Evolutionary conservation across 805 yeast genomes (phyloP).

Genomic region (Candida jianshihensis): DNA sequence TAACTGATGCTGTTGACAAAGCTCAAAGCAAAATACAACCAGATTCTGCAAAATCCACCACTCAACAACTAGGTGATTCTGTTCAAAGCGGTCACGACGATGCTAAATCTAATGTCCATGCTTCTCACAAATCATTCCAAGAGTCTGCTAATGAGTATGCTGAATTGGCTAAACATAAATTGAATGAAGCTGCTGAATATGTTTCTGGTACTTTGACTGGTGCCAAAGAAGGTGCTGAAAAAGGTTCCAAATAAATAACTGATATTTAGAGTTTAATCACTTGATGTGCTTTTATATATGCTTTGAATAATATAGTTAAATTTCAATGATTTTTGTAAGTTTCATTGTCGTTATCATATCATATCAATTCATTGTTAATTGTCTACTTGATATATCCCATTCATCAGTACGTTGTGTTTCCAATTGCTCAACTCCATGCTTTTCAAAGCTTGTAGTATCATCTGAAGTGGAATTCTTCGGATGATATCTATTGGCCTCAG

Average conservation of each 20-base stretch:
- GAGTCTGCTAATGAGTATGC: constrained; percentile 54
- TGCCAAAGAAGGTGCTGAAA: constrained; percentile 45
- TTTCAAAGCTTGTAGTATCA: too few species aligned
- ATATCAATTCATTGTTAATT: too few species aligned
- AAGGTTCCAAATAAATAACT: constrained; percentile 11
- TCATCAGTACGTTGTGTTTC: too few species aligned
- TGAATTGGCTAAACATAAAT: constrained; percentile 47
- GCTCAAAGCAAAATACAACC: constrained; percentile 55
- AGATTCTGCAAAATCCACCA: constrained; percentile 57
- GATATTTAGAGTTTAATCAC: too few species aligned
- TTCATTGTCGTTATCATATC: too few species aligned
- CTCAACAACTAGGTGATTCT: constrained; percentile 64
- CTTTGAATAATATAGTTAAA: too few species aligned
- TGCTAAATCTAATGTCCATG: constrained; percentile 23
- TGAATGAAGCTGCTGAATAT: constrained; percentile 36
- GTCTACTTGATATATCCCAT: too few species aligned
- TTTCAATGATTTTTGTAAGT: too few species aligned
- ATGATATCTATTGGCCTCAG: constrained; percentile 28
- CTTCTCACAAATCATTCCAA: constrained; percentile 34
- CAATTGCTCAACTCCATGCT: too few species aligned
- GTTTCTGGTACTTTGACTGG: constrained; percentile 48
- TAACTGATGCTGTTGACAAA: constrained; percentile 62
- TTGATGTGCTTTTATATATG: too few species aligned
- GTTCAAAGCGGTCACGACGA: constrained; percentile 49
- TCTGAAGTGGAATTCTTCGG: too few species aligned